Percentiles rank a stretch among this genome's conserved stretches.
Evolutionary conservation across 2,329 filamentous ascomycete genomes (phyloP).

Genomic region (Aspergillus jensenii): DNA sequence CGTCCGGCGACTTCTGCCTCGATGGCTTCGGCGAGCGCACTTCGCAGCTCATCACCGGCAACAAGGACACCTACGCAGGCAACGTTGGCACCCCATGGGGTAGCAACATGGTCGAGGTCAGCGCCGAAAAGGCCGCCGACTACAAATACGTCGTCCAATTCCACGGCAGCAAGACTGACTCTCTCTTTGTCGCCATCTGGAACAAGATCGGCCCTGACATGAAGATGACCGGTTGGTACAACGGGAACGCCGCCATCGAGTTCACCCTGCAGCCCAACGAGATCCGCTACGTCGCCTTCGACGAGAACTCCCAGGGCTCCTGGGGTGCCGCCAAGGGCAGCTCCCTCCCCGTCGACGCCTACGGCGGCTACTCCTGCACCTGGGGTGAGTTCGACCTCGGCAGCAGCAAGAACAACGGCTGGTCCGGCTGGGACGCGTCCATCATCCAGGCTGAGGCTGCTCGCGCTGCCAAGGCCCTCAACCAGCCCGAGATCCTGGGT

Average conservation of each 20-base stretch:
- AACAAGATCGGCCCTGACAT: slow-evolving; percentile 40
- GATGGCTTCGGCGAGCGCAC: slow-evolving; percentile 34
- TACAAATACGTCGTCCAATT: slow-evolving; percentile 41
- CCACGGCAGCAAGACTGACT: slow-evolving; percentile 28
- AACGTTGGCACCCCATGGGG: slow-evolving; percentile 42
- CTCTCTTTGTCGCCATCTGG: slow-evolving; percentile 39
- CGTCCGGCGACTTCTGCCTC: slow-evolving; percentile 20
- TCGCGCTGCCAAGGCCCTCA: too few relatives aligned
- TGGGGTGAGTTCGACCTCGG: slow-evolving; percentile 42
- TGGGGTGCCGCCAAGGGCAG: slow-evolving; percentile 34
- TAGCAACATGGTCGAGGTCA: slow-evolving; percentile 41
- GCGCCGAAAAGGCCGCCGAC: slow-evolving; percentile 24
- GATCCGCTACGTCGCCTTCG: slow-evolving; percentile 38
- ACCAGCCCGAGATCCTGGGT: slow-evolving; percentile 28
- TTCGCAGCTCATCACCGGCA: slow-evolving; percentile 16
- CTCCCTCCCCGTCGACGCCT: slow-evolving; percentile 26
- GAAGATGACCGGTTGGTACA: slow-evolving; percentile 37
- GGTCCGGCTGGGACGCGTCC: slow-evolving; percentile 42
- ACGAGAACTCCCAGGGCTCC: slow-evolving; percentile 38
- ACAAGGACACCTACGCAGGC: slow-evolving; percentile 29
- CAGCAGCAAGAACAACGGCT: slow-evolving; percentile 30
- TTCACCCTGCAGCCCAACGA: slow-evolving; percentile 33
- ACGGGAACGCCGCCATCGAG: slow-evolving; percentile 29
- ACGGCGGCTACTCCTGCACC: slow-evolving; percentile 35
- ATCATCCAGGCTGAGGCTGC: slow-evolving; percentile 38